Conservation (phyloP, 208 protist genomes). For the Trypanosoma brucei region DNA sequence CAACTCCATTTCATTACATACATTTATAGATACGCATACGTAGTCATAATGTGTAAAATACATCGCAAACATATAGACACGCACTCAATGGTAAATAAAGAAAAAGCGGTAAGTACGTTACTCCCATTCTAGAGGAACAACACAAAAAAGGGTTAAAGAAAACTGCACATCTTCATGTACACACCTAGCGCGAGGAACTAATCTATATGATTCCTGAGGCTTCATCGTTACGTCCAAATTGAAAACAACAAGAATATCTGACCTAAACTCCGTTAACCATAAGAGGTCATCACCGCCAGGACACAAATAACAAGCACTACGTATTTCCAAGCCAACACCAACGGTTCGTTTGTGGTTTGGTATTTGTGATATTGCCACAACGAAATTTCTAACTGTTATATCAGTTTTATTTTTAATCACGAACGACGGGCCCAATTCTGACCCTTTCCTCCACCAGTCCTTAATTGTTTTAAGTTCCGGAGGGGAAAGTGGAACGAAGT, state of each 20-base stretch:
- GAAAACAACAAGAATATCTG: constrained; percentile 31
- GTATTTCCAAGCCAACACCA: constrained; percentile 33
- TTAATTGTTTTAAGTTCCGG: constrained; percentile 20
- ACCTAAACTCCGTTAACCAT: constrained; percentile 25
- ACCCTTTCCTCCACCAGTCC: constrained; percentile 28
- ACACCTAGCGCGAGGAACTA: constrained; percentile 23
- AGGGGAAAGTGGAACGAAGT: constrained; percentile 24
- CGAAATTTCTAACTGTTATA: constrained; percentile 16
- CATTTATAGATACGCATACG: not conserved
- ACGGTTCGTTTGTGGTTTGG: constrained; percentile 14
- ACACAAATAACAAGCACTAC: constrained; percentile 14
- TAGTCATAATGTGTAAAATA: too few species aligned
- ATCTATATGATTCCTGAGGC: constrained; percentile 18
- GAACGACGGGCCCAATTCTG: constrained; percentile 16
- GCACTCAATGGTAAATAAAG: too few species aligned
- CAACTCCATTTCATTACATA: constrained; percentile 4
- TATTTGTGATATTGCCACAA: constrained; percentile 47
- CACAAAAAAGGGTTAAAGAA: constrained; percentile 18
- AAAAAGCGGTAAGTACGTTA: too few species aligned
- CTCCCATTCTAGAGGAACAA: not conserved
- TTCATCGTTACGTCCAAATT: constrained; percentile 15
- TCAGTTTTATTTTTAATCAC: constrained; percentile 27
- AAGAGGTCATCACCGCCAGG: constrained; percentile 5
- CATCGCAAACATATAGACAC: too few species aligned
- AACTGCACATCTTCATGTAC: constrained; percentile 3